These are phyloP conservation scores for Epichloe sylvatica DNA, from an alignment of 2,329 filamentous ascomycete genomes.

Conservation along the genomic window DNA sequence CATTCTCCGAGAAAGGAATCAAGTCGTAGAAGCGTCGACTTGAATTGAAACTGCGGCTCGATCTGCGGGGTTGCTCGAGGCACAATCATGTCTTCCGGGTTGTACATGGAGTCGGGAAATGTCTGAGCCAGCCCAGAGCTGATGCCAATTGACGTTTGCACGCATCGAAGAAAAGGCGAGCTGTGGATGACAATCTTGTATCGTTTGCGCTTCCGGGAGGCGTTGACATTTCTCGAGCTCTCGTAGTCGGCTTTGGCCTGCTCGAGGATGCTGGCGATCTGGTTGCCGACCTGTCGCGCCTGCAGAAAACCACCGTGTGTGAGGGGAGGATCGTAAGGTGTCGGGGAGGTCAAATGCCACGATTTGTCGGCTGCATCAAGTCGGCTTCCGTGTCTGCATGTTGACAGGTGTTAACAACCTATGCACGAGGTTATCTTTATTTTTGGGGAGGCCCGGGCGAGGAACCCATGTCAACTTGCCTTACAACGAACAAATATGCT, in stretches of 20 bases:
- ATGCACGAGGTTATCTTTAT: not conserved
- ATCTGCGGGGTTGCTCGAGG: conserved; percentile 16
- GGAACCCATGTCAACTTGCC: conserved; percentile 15
- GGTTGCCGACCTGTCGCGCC: conserved; percentile 63
- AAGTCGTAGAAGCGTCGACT: conserved; percentile 56
- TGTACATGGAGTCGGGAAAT: conserved; percentile 18
- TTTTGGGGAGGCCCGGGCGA: not conserved
- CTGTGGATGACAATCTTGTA: conserved; percentile 78
- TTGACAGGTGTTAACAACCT: not conserved
- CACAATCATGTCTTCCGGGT: conserved; percentile 22
- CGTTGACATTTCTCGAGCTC: conserved; percentile 12
- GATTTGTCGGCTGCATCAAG: conserved; percentile 88
- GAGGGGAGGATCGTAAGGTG: conserved; percentile 82
- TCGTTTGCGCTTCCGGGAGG: conserved; percentile 33
- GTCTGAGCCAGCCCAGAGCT: conserved; percentile 65
- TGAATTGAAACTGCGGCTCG: conserved; percentile 20
- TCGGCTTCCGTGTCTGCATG: conserved; percentile 67
- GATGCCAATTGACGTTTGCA: conserved; percentile 84
- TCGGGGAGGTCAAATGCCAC: conserved; percentile 87
- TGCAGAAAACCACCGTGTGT: conserved; percentile 93
- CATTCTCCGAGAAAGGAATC: conserved; percentile 94
- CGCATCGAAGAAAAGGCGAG: conserved; percentile 85
- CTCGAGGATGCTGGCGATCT: conserved; percentile 62
- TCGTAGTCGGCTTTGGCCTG: conserved; percentile 35
- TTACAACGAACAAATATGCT: conserved; percentile 30